A percentile compares a stretch with the other conserved stretches of the same genome.
These are phyloP conservation scores for Hammondia hammondi DNA, from an alignment of 169 alveolate species.

Conservation along the genomic window DNA sequence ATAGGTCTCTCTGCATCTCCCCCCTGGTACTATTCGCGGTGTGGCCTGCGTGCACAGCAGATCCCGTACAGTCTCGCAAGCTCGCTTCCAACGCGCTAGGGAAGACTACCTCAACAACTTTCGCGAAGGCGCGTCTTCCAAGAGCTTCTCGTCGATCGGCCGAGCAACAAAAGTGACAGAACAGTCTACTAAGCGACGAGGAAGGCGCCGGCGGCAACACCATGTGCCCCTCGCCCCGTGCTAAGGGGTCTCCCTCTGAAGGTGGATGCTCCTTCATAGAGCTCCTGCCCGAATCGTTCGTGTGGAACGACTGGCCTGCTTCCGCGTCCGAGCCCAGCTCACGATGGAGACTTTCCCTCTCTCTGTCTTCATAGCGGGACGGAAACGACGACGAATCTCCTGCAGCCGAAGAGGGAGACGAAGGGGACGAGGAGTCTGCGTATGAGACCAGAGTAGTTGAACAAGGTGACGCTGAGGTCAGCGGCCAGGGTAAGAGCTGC, in stretches of 20 bases:
- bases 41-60: background rate
- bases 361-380: background rate
- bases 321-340: too few species aligned
- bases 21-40: background rate
- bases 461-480: background rate
- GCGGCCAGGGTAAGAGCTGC: conserved; percentile 30
- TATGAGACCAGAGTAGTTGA: background rate
- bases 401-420: background rate
- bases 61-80: background rate
- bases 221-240: background rate
- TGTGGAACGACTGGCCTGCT: too few species aligned
- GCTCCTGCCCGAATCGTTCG: too few species aligned
- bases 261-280: too few species aligned
- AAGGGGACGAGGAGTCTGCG: background rate
- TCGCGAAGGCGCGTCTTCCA: background rate
- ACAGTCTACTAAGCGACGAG: background rate
- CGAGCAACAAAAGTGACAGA: conserved; percentile 12
- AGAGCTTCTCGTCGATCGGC: conserved; percentile 22
- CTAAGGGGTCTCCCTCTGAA: too few species aligned
- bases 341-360: too few species aligned
- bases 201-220: conserved; percentile 21
- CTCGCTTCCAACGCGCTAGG: background rate
- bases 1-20: background rate
- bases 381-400: background rate
- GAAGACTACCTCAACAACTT: background rate